These are phyloP conservation scores for Trichophyton mentagrophytes DNA, from an alignment of 2,329 filamentous ascomycete genomes.

Conservation along the genomic window DNA sequence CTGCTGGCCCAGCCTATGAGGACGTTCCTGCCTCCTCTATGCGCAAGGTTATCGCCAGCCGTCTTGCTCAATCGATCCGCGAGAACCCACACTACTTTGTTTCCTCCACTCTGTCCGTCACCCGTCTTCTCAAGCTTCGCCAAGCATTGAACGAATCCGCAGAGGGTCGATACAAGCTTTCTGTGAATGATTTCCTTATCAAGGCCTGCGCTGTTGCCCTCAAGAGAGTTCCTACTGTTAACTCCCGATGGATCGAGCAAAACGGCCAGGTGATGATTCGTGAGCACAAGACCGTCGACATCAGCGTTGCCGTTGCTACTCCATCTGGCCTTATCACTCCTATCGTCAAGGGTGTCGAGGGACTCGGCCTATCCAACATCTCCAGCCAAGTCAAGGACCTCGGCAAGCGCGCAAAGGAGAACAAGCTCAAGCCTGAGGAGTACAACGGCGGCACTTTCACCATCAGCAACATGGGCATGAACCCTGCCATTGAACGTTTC, in stretches of 20 bases:
- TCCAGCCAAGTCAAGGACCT: slow-evolving; percentile 87
- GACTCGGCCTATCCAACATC: slow-evolving; percentile 76
- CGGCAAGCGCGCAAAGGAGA: slow-evolving; percentile 86
- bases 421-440: slow-evolving; percentile 98
- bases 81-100: slow-evolving; percentile 99
- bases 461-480: slow-evolving; percentile 99
- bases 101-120: slow-evolving; percentile 76
- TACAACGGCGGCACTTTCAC: slow-evolving; percentile 98
- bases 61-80: slow-evolving; percentile 76
- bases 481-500: slow-evolving; percentile 87
- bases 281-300: slow-evolving; percentile 83
- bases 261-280: slow-evolving; percentile 70
- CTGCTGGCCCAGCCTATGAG: slow-evolving; percentile 57
- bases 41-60: slow-evolving; percentile 94
- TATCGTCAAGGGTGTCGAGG: slow-evolving; percentile 82
- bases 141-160: slow-evolving; percentile 78
- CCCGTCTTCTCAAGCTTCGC: slow-evolving; percentile 91
- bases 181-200: slow-evolving; percentile 99
- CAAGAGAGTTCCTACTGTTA: slow-evolving; percentile 87
- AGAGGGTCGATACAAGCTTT: slow-evolving; percentile 95
- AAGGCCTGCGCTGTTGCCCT: slow-evolving; percentile 84
- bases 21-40: slow-evolving; percentile 78
- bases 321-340: slow-evolving; percentile 92
- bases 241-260: slow-evolving; percentile 79
- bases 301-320: slow-evolving; percentile 90